Percentiles rank a stretch among this genome's conserved stretches.
These are phyloP conservation scores for Penicillium macrosclerotiorum DNA, from an alignment of 495 filamentous ascomycete species.

Conservation along the genomic window DNA sequence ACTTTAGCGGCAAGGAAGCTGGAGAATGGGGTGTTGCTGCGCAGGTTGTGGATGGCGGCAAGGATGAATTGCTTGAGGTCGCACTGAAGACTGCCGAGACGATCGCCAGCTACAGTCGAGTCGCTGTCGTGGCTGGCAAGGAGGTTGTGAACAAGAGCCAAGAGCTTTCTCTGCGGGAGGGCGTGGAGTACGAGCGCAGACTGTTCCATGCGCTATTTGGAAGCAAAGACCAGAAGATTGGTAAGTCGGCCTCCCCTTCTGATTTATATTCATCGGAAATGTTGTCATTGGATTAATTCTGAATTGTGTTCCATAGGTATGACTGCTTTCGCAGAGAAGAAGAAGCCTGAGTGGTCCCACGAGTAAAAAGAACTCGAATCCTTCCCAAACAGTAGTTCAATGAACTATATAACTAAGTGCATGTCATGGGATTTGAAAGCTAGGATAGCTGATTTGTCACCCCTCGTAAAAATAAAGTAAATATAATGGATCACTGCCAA, in stretches of 20 bases:
- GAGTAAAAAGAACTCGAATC: constrained; percentile 52
- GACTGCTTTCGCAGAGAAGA: constrained; percentile 92
- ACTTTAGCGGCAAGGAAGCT: constrained; percentile 77
- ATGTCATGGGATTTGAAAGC: constrained; percentile 1
- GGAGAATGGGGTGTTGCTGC: constrained; percentile 89
- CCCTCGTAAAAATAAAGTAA: neutral
- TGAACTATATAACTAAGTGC: neutral
- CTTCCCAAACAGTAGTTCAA: neutral
- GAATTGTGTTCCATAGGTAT: constrained; percentile 56
- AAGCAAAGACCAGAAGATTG: constrained; percentile 93
- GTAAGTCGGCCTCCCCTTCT: constrained; percentile 34
- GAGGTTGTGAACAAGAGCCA: constrained; percentile 98
- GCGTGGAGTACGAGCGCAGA: constrained; percentile 89
- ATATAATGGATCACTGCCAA: constrained; percentile 1
- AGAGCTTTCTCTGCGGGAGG: constrained; percentile 79
- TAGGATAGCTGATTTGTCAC: constrained; percentile 1
- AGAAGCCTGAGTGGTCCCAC: constrained; percentile 87
- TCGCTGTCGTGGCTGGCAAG: constrained; percentile 88
- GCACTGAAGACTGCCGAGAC: constrained; percentile 79
- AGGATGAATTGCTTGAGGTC: constrained; percentile 73
- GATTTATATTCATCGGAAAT: neutral
- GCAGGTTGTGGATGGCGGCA: constrained; percentile 70
- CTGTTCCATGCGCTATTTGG: constrained; percentile 93
- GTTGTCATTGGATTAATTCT: neutral
- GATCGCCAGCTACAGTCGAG: constrained; percentile 76